phyloP scores from a whole-genome alignment of 148 eudicot genomes.

The Nepenthes gracilis region DNA sequence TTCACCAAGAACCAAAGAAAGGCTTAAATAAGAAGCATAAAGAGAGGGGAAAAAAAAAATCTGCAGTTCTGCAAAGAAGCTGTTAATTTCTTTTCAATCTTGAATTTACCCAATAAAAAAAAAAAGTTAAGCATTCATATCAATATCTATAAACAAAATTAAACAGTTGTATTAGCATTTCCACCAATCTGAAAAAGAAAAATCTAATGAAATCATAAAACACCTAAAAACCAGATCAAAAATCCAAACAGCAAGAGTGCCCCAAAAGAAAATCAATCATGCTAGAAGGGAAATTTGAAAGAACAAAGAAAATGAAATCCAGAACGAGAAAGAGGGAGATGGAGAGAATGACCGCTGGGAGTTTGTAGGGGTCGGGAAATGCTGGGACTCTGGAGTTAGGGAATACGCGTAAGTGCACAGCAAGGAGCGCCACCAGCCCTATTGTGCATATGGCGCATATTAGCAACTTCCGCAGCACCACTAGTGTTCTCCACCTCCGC shows the following conservation, averaged over 20 bases:
- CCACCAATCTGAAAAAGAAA: too few relatives aligned
- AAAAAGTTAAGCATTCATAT: slow-evolving; percentile 4
- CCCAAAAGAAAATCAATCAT: neutral
- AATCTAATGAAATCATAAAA: too few relatives aligned
- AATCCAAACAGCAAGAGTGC: neutral
- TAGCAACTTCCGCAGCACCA: slow-evolving; percentile 37
- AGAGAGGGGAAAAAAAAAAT: too few relatives aligned
- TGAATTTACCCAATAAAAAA: too few relatives aligned
- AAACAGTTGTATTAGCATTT: too few relatives aligned
- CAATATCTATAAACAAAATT: slow-evolving; percentile 1
- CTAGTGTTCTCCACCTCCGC: slow-evolving; percentile 38
- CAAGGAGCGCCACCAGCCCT: slow-evolving; percentile 46
- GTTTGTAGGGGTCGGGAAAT: slow-evolving; percentile 52
- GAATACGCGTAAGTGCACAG: slow-evolving; percentile 32
- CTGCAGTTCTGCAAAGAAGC: too few relatives aligned
- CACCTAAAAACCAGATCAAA: too few relatives aligned
- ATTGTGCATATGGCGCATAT: slow-evolving; percentile 51
- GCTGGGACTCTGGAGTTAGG: slow-evolving; percentile 31
- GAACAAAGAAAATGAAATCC: neutral
- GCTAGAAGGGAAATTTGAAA: neutral
- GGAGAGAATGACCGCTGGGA: slow-evolving; percentile 32
- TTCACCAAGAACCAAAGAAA: too few relatives aligned
- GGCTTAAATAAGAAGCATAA: too few relatives aligned
- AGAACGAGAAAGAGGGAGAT: neutral
- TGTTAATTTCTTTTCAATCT: too few relatives aligned